Base-by-base conservation (phyloP, 352 stramenopile genomes). In the Phytophthora pisi region DNA sequence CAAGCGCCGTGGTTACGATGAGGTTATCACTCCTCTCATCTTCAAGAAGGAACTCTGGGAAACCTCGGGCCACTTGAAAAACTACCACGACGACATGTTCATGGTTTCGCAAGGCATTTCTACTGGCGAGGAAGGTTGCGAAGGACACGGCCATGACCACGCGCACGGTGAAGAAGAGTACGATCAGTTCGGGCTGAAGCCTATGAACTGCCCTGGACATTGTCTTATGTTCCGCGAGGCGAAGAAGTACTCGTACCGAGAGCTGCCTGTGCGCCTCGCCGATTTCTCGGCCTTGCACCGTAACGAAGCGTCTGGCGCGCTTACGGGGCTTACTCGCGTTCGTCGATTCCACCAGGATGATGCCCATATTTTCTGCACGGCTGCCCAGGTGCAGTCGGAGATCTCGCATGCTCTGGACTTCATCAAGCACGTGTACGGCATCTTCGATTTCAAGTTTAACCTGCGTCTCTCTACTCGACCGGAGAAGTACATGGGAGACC, bases 161-260 rank as follows among this genome's bases (percentile, higher is more conserved):
- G 49, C 65, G 50, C 61, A 73, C 38, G 31, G 59, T 15, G 63
- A 79, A 5, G 68, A 66, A 47, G 61, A 80, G 51, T 84, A 84
- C 36, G 93, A 99, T 49, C 71, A 97, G 43, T 99, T 99, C 75
- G 97, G 98, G 55, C 91, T 99, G 65, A 99, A 99, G 73, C 97
- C 97, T 24, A 99, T 99, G 97, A 99, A 99, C 81, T 99, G 97
- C 63, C 97, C 97, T 0, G 97, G 97, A 53, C 97, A 99, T 76
- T 99, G 96, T 72, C 78, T 99, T 18, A 89, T 99, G 59, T 99
- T 98, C 79, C 98, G 98, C 52, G 95, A 99, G 78, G 81, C 88
- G 11, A 87, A 84, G 45, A 88, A 97, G 61, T 96, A 97, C 58
- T 98, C 93, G 30, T 99, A 99, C 78, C 89, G 95, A 47, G 97